phyloP scores from a whole-genome alignment of 768 basidiomycete species.

The Hygrophorus russula region DNA sequence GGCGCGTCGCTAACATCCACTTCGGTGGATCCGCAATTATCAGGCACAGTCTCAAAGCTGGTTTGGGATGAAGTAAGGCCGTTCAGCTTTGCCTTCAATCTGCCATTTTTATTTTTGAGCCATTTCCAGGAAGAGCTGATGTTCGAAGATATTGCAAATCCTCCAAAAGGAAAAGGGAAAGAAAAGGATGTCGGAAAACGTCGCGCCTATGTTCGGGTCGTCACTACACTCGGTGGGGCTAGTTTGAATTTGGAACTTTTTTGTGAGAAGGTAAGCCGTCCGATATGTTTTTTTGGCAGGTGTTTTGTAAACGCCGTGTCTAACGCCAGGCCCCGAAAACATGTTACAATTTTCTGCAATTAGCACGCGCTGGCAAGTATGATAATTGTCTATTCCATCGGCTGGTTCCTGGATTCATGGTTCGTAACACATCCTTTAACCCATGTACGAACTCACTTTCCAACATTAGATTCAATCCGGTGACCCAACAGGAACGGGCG shows the following conservation, averaged over 20 bases:
- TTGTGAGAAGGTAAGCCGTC: constrained; percentile 63
- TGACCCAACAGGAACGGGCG: constrained; percentile 92
- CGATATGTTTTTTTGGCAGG: constrained; percentile 2
- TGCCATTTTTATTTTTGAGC: background rate
- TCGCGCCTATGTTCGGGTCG: constrained; percentile 90
- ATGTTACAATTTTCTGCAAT: constrained; percentile 95
- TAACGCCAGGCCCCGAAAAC: constrained; percentile 80
- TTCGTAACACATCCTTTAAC: constrained; percentile 17
- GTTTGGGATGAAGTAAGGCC: constrained; percentile 82
- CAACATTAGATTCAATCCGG: constrained; percentile 84
- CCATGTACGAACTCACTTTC: background rate
- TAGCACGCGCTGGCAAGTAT: constrained; percentile 86
- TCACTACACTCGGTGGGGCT: constrained; percentile 83
- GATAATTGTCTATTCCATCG: constrained; percentile 86
- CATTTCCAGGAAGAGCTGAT: constrained; percentile 76
- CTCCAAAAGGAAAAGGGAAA: constrained; percentile 77
- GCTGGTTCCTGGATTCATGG: constrained; percentile 93
- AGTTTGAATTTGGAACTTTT: constrained; percentile 77
- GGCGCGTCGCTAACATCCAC: constrained; percentile 95
- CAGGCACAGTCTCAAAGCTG: constrained; percentile 48
- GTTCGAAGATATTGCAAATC: constrained; percentile 87
- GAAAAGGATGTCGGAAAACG: constrained; percentile 88
- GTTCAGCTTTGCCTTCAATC: background rate
- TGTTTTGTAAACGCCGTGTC: background rate
- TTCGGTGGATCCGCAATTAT: constrained; percentile 63